Evolutionary conservation across 2,329 filamentous ascomycete genomes (phyloP).

Genomic region (Sphaerulina musiva): DNA sequence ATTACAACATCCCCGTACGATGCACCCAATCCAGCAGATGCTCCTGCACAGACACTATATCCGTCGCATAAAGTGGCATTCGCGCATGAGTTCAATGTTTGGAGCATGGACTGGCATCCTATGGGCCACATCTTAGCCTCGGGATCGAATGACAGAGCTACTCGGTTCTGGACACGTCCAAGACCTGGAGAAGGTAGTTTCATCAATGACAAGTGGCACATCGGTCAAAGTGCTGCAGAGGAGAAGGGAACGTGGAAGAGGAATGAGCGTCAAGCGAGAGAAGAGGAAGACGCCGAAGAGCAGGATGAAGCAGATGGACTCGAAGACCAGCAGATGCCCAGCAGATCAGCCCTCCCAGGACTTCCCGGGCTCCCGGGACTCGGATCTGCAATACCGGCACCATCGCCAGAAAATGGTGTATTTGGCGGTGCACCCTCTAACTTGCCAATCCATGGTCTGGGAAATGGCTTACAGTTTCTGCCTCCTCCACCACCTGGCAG

Average conservation of each 20-base stretch:
- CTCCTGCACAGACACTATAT: slow-evolving; percentile 82
- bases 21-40: slow-evolving; percentile 67
- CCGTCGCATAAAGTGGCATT: slow-evolving; percentile 81
- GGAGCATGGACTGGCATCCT: slow-evolving; percentile 97
- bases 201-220: slow-evolving; percentile 87
- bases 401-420: slow-evolving; percentile 8
- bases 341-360: slow-evolving; percentile 56
- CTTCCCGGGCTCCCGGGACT: slow-evolving; percentile 39
- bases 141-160: slow-evolving; percentile 92
- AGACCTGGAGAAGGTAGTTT: slow-evolving; percentile 81
- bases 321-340: slow-evolving; percentile 78
- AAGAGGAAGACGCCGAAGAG: slow-evolving; percentile 87
- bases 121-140: slow-evolving; percentile 91
- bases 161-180: slow-evolving; percentile 90
- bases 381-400: slow-evolving; percentile 10
- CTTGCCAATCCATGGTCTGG: slow-evolving; percentile 21
- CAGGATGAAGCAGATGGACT: slow-evolving; percentile 91
- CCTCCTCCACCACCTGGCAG: slow-evolving; percentile 18
- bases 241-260: slow-evolving; percentile 92
- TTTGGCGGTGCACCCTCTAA: slow-evolving; percentile 31
- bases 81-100: slow-evolving; percentile 91
- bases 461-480: slow-evolving; percentile 20
- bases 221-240: slow-evolving; percentile 87
- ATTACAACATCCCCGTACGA: slow-evolving; percentile 77
- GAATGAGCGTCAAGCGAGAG: slow-evolving; percentile 68